A percentile compares a stretch with the other conserved stretches of the same genome.
phyloP scores from a whole-genome alignment of 2,329 filamentous ascomycete genomes.

The Cladobotryum protrusum region DNA sequence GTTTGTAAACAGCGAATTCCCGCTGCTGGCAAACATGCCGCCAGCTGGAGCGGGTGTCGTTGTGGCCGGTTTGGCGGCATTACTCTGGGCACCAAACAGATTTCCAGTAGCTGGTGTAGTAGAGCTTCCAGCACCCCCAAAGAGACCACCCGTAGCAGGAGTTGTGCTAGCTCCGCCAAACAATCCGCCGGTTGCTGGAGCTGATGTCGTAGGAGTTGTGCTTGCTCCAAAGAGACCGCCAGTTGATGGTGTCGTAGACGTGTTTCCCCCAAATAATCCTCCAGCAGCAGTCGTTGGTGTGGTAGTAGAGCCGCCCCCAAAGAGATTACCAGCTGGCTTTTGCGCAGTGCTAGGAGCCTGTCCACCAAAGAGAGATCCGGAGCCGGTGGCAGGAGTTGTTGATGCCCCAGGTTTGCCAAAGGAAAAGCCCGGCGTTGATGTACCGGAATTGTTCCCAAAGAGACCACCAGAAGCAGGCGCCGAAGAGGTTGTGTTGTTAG shows the following conservation, averaged over 20 bases:
- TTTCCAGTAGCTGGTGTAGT: conserved; percentile 17
- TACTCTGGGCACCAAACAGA: conserved; percentile 22
- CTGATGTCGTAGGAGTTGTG: conserved; percentile 20
- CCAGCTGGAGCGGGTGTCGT: conserved; percentile 9
- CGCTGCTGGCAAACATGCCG: conserved; percentile 15
- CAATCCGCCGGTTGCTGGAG: conserved; percentile 19
- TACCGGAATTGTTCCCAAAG: conserved; percentile 31
- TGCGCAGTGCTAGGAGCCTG: conserved; percentile 22
- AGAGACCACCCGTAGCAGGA: conserved; percentile 17
- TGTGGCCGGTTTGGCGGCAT: conserved; percentile 15
- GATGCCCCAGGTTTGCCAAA: conserved; percentile 30
- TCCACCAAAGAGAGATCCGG: conserved; percentile 28
- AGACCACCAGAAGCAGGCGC: conserved; percentile 35
- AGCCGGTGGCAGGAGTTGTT: conserved; percentile 23
- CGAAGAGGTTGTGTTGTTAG: conserved; percentile 27
- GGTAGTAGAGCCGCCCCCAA: conserved; percentile 23
- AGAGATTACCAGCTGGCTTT: conserved; percentile 23
- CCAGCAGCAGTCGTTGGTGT: conserved; percentile 22
- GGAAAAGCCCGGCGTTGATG: conserved; percentile 32
- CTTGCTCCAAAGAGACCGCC: conserved; percentile 28
- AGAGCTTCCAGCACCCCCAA: conserved; percentile 20
- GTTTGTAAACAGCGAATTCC: conserved; percentile 12
- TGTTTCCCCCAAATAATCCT: conserved; percentile 19
- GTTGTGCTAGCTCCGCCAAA: conserved; percentile 20
- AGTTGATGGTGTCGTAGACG: conserved; percentile 24